Percentiles rank a stretch among this genome's conserved stretches.
Evolutionary conservation across 768 basidiomycete genomes (phyloP).

Genomic region (Collybiopsis confluens): DNA sequence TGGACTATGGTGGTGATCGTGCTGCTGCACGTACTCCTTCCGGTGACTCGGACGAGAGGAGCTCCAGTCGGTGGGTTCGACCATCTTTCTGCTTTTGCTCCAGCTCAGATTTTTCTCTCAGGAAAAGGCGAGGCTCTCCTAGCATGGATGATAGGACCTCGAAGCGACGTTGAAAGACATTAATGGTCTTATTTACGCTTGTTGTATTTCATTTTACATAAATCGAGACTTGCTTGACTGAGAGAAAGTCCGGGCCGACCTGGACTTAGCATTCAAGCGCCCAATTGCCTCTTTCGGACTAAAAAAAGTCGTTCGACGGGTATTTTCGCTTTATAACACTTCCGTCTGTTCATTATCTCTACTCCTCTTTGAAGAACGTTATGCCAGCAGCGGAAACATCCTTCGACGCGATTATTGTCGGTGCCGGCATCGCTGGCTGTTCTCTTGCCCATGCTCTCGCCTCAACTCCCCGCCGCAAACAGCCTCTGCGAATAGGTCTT

Average conservation of each 20-base stretch:
- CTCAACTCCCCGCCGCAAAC: conserved; percentile 40
- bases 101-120: conserved; percentile 20
- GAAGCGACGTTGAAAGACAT: conserved; percentile 55
- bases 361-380: neutral
- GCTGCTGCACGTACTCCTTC: conserved; percentile 44
- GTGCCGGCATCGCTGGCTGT: conserved; percentile 87
- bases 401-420: conserved; percentile 86
- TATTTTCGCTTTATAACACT: neutral
- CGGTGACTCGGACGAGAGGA: conserved; percentile 65
- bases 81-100: conserved; percentile 5
- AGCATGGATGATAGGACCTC: conserved; percentile 65
- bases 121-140: conserved; percentile 75
- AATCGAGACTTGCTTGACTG: too few species aligned
- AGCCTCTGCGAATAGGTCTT: conserved; percentile 71
- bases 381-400: conserved; percentile 11
- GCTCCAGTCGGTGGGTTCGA: conserved; percentile 54
- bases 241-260: neutral
- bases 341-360: neutral
- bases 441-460: conserved; percentile 86
- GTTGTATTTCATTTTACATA: neutral
- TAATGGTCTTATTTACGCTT: neutral
- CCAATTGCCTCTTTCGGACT: neutral
- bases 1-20: conserved; percentile 69
- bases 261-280: neutral
- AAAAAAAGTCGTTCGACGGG: conserved; percentile 5